A percentile compares a stretch with the other conserved stretches of the same genome.
phyloP scores from a whole-genome alignment of 371 early-diverging fungal genomes.

The Mortierella polycephala region DNA sequence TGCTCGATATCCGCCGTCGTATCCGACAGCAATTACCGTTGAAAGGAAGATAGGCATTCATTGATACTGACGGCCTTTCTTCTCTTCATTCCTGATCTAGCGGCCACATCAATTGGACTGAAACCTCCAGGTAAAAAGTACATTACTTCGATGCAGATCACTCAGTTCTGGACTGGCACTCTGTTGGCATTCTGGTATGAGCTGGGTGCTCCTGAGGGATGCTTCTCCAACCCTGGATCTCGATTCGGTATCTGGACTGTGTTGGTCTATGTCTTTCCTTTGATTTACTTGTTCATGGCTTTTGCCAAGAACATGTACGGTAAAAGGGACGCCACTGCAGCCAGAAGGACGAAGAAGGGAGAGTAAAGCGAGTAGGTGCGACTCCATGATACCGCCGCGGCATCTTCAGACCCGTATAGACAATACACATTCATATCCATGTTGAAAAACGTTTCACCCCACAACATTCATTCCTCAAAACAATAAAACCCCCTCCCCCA shows the following conservation, averaged over 20 bases:
- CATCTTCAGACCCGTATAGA: no score
- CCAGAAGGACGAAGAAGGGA: constrained; percentile 17
- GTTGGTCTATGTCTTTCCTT: constrained; percentile 80
- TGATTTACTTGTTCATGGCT: constrained; percentile 81
- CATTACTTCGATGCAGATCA: constrained; percentile 87
- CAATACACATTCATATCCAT: background rate
- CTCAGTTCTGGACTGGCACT: constrained; percentile 86
- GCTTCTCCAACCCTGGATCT: constrained; percentile 70
- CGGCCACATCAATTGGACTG: constrained; percentile 78
- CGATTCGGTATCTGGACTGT: constrained; percentile 73
- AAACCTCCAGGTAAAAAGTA: constrained; percentile 86
- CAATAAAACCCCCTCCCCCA: background rate
- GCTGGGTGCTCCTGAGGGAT: constrained; percentile 65
- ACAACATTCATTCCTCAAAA: no score
- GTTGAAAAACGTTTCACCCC: background rate
- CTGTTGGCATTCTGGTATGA: constrained; percentile 73
- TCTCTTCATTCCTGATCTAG: constrained; percentile 12
- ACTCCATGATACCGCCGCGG: no score
- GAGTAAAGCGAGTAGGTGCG: background rate
- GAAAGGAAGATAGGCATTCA: background rate
- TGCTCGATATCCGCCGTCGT: background rate
- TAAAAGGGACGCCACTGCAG: constrained; percentile 10
- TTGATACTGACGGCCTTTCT: background rate
- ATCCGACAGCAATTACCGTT: background rate
- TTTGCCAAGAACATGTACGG: constrained; percentile 80